These are phyloP conservation scores for Hypoxylon crocopeplum DNA, from an alignment of 495 filamentous ascomycete genomes.

Conservation along the genomic window DNA sequence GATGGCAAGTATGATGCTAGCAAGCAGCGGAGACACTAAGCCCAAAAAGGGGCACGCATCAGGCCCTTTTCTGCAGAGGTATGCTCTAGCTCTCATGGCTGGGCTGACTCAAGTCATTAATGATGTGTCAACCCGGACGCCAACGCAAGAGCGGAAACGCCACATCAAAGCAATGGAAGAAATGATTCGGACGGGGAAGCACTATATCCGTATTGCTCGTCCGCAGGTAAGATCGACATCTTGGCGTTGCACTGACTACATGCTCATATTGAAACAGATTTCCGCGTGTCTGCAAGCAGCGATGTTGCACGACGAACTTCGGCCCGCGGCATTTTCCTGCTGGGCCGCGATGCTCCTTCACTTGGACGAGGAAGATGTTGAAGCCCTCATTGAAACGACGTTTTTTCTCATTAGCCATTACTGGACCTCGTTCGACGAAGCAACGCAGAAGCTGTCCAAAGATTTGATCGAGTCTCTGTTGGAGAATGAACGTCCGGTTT, in stretches of 20 bases:
- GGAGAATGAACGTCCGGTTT: conserved; percentile 59
- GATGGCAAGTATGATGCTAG: conserved; percentile 69
- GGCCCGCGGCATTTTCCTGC: conserved; percentile 77
- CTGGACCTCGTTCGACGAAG: conserved; percentile 71
- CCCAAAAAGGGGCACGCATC: conserved; percentile 63
- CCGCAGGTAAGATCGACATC: conserved; percentile 71
- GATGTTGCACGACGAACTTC: conserved; percentile 72
- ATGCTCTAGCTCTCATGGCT: conserved; percentile 88
- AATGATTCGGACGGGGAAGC: conserved; percentile 78
- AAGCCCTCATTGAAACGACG: conserved; percentile 79
- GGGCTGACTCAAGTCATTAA: conserved; percentile 83
- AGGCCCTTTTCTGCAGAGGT: conserved; percentile 83
- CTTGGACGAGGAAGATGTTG: conserved; percentile 79
- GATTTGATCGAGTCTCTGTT: conserved; percentile 71
- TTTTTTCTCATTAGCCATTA: conserved; percentile 84
- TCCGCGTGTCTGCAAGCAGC: conserved; percentile 88
- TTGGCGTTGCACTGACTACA: not conserved
- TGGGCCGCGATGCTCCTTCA: conserved; percentile 81
- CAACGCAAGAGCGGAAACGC: conserved; percentile 70
- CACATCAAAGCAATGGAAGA: conserved; percentile 84
- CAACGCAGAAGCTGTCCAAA: conserved; percentile 62
- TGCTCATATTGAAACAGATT: conserved; percentile 60
- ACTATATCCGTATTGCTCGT: conserved; percentile 74
- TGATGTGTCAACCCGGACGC: conserved; percentile 64
- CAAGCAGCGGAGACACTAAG: conserved; percentile 53